phyloP scores from a whole-genome alignment of 2,329 filamentous ascomycete genomes.

The Epichloe sp. region DNA sequence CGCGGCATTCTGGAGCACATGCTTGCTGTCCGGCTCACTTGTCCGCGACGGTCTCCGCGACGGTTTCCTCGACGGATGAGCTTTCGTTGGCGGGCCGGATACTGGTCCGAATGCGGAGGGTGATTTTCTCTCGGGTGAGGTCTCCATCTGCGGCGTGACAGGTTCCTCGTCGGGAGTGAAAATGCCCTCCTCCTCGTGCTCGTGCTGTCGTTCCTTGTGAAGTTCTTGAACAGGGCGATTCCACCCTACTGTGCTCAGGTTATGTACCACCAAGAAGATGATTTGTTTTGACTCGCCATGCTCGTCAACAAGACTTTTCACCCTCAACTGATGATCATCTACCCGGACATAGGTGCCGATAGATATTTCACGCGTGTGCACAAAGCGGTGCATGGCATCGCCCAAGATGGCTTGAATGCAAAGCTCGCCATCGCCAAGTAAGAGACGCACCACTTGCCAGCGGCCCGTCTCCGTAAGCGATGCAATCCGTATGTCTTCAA shows the following conservation, averaged over 20 bases:
- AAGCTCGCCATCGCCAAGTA: conserved; percentile 39
- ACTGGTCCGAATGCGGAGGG: not conserved
- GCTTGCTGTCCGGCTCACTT: not conserved
- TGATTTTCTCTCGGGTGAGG: not conserved
- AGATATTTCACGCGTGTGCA: conserved; percentile 30
- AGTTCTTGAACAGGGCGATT: conserved; percentile 25
- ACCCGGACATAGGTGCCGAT: conserved; percentile 36
- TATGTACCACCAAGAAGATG: conserved; percentile 33
- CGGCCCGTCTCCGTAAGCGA: conserved; percentile 21
- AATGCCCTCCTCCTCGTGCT: not conserved
- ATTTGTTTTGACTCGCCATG: conserved; percentile 13
- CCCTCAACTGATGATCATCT: conserved; percentile 26
- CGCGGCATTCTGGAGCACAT: conserved; percentile 11
- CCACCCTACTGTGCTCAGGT: conserved; percentile 34
- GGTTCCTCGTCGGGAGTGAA: not conserved
- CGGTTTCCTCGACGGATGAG: not conserved
- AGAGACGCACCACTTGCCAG: conserved; percentile 32
- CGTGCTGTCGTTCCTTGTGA: conserved; percentile 1
- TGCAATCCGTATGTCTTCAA: conserved; percentile 30
- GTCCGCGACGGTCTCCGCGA: not conserved
- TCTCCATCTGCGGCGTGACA: not conserved
- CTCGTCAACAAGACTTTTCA: conserved; percentile 7
- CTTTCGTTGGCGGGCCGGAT: not conserved
- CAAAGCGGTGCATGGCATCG: conserved; percentile 32
- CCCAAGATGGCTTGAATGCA: conserved; percentile 40